These are phyloP conservation scores for Iris macrosiphon DNA, from an alignment of 106 monocot genomes.

Conservation along the genomic window DNA sequence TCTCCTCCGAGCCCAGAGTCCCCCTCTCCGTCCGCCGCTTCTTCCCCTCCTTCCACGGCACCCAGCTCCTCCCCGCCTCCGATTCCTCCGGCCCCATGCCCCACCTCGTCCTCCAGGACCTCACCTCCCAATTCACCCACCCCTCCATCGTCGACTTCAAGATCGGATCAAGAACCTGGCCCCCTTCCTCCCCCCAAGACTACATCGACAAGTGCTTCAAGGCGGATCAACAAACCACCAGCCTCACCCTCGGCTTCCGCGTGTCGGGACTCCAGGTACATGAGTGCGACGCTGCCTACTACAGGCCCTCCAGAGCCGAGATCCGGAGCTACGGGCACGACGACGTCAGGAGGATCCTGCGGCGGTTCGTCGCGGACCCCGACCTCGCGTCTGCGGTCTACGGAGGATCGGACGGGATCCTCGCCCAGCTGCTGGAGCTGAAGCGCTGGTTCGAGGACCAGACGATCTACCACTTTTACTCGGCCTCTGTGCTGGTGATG, in stretches of 20 bases:
- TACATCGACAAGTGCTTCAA: slow-evolving; percentile 50
- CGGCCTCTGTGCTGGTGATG: slow-evolving; percentile 48
- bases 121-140: slow-evolving; percentile 17
- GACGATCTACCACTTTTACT: slow-evolving; percentile 76
- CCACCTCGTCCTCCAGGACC: slow-evolving; percentile 66
- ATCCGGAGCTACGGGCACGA: slow-evolving; percentile 6
- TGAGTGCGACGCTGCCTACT: background rate
- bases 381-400: slow-evolving; percentile 10
- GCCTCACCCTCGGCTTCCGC: slow-evolving; percentile 55
- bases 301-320: slow-evolving; percentile 16
- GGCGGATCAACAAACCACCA: slow-evolving; percentile 48
- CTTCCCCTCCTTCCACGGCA: slow-evolving; percentile 76
- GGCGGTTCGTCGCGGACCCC: slow-evolving; percentile 21
- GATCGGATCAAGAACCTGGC: slow-evolving; percentile 79
- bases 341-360: slow-evolving; percentile 21
- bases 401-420: slow-evolving; percentile 15
- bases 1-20: slow-evolving; percentile 32
- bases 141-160: slow-evolving; percentile 77
- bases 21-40: slow-evolving; percentile 33
- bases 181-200: slow-evolving; percentile 23
- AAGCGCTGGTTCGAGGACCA: slow-evolving; percentile 90
- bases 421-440: slow-evolving; percentile 59
- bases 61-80: slow-evolving; percentile 30
- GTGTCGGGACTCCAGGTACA: slow-evolving; percentile 57
- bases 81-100: slow-evolving; percentile 33